These are phyloP conservation scores for Neoscytalidium dimidiatum DNA, from an alignment of 2,329 filamentous ascomycete genomes.

Conservation along the genomic window DNA sequence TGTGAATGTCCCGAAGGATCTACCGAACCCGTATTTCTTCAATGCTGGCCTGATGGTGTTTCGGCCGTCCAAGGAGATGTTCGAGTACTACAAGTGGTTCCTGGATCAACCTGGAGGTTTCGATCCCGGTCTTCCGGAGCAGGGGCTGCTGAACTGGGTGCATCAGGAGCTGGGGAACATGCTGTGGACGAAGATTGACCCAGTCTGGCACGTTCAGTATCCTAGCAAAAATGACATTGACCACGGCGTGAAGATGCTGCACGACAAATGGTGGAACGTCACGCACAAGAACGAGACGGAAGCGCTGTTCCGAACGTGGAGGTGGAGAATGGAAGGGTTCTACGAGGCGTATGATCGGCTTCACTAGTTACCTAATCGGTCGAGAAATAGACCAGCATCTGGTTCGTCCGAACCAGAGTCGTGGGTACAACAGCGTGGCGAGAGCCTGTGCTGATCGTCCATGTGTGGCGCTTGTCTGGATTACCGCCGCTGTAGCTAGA, in stretches of 20 bases:
- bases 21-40: slow-evolving; percentile 18
- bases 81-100: slow-evolving; percentile 35
- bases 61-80: slow-evolving; percentile 30
- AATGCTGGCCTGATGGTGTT: slow-evolving; percentile 43
- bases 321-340: slow-evolving; percentile 40
- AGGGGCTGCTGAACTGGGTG: slow-evolving; percentile 40
- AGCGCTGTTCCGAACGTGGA: slow-evolving; percentile 33
- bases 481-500: neutral
- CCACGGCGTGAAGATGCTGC: slow-evolving; percentile 38
- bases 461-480: neutral
- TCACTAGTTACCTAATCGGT: neutral
- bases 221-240: slow-evolving; percentile 38
- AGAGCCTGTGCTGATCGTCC: neutral
- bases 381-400: neutral
- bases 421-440: neutral
- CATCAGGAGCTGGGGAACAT: slow-evolving; percentile 39
- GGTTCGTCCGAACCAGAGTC: neutral
- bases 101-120: slow-evolving; percentile 34
- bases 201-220: slow-evolving; percentile 41
- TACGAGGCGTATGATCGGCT: slow-evolving; percentile 33
- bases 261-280: slow-evolving; percentile 43
- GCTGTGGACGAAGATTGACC: slow-evolving; percentile 41
- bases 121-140: slow-evolving; percentile 36
- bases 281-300: slow-evolving; percentile 32
- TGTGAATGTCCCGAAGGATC: slow-evolving; percentile 26